phyloP scores from a whole-genome alignment of 768 basidiomycete genomes.

The Naganishia friedmannii region DNA sequence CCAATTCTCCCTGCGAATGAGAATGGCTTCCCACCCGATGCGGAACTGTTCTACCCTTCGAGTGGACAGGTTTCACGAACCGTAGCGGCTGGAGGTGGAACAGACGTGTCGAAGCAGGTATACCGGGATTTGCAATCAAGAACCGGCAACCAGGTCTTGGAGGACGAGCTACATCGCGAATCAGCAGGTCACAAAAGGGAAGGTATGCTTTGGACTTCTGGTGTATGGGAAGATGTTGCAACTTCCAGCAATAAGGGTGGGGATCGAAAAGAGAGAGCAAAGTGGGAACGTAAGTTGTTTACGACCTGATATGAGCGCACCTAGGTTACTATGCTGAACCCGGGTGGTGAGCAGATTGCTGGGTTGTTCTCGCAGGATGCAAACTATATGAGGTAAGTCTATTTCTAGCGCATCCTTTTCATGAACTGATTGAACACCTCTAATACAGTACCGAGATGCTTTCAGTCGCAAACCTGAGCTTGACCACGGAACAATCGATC shows the following conservation, averaged over 20 bases:
- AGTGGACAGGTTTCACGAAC: neutral
- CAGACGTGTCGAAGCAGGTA: neutral
- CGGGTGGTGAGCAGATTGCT: conserved; percentile 39
- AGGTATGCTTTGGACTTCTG: conserved; percentile 50
- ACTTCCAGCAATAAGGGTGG: conserved; percentile 20
- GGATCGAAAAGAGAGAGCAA: conserved; percentile 38
- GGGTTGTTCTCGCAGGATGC: conserved; percentile 50
- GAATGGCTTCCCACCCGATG: neutral
- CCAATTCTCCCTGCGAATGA: neutral
- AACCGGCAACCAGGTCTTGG: conserved; percentile 50
- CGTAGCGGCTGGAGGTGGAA: neutral
- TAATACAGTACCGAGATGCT: conserved; percentile 42
- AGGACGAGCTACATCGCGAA: conserved; percentile 43
- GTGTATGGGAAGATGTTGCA: conserved; percentile 49
- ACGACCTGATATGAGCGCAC: neutral
- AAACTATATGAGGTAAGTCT: conserved; percentile 46
- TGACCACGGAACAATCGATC: conserved; percentile 47
- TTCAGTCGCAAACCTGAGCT: conserved; percentile 40
- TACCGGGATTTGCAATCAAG: conserved; percentile 29
- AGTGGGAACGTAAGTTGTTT: conserved; percentile 50
- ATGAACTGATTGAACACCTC: conserved; percentile 1
- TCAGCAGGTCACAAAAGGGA: conserved; percentile 49
- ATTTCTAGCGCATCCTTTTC: neutral
- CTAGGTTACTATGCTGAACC: neutral
- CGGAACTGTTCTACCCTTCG: neutral